Base-by-base conservation (phyloP, 2,329 filamentous ascomycete species). In the Bipolaris cookei region DNA sequence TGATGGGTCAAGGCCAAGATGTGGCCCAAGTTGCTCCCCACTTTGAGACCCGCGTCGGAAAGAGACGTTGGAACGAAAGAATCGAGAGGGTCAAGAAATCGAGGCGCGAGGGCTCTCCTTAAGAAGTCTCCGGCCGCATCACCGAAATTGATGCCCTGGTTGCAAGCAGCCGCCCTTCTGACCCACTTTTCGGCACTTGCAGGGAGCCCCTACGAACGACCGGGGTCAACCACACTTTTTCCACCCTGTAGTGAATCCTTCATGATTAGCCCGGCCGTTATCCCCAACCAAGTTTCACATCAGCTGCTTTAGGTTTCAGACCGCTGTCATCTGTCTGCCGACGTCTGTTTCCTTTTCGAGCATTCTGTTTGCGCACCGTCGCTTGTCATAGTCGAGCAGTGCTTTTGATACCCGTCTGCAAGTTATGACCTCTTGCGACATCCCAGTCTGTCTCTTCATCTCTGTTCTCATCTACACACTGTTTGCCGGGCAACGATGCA, bases 1-100 rank as follows among this genome's bases (percentile, higher is more conserved):
- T 96, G 79, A 86, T 96, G 69, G 87, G 85, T 20, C 85, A 88
- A 41, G 90, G 91, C 69, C 88, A 92, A 71, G 91, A 96, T 60
- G 84, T 91, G 42, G 82, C 85, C 54, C 83, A 84, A 18, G 86
- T 90, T 23, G 90, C 91, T 21, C 88, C 91, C 52, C 92, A 97
- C 78, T 96, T 93, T 71, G 92, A 97, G 79, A 95, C 91, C 3
- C 87, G 94, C 41, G 86, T 89, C 18, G 94, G 94, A 55, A 97
- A 97, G 82, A 85, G 91, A 23, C 79, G 76, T 68, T 82, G 80
- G 80, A 75, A 80, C 53, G 80, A 81, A 68, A 73, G 80, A 59
- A 78, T 75, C 66, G 80, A 80, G 73, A 74, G 66, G 58, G 69
- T 70, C 60, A 78, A 77, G 70, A 77, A 76, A 63, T 65, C 66